Base-by-base conservation (phyloP, 164 flowering plant genomes). In the Chloranthus sessilifolius region DNA sequence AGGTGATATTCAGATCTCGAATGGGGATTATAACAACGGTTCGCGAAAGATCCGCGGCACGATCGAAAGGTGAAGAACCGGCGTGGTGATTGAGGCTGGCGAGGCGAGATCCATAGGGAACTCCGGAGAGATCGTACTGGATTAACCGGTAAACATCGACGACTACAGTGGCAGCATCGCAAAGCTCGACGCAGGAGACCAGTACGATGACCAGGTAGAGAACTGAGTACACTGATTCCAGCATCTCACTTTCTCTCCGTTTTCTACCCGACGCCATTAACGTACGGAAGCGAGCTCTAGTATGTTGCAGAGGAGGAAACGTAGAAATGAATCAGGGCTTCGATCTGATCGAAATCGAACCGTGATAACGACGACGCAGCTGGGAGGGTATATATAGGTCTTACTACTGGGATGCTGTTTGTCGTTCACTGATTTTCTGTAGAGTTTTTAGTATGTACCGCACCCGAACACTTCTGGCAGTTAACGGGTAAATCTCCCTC, bases 81-180 rank as follows among this genome's bases (percentile, higher is more conserved):
- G 92, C 99, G 60, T 86, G 97, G 68, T 86, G 95, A 26, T 89
- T 94, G 59, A 94, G 77, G 17, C 58, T 51, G 16, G 97, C 82
- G 24, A 77, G 59, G 5, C 99, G 91, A 40, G 99, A 94, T 73
- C 99, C 99, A 46, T 78, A 84, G 0, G 96, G 96, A 7, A 58
- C 79, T n/a, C 97, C 95, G 54, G 86, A 61, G 63, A 94, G 65
- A 66, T 94, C 97, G 67, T 86, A 94, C 69, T 94, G 99, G 33
- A 89, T 90, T 12, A 94, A 83, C 12, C 99, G 83, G 71, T 86
- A 94, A 39, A 94, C 97, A 58, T 89, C 97, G 43, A 89, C 81
- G 57, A 74, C 95, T n/a, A n/a, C n/a, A n/a, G 96, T 73, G 43
- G 89, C 95, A 33, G 92, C 97, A 63, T 79, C 97, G 64, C 97